phyloP scores from a whole-genome alignment of 495 filamentous ascomycete genomes.

The Thozetella sp. region DNA sequence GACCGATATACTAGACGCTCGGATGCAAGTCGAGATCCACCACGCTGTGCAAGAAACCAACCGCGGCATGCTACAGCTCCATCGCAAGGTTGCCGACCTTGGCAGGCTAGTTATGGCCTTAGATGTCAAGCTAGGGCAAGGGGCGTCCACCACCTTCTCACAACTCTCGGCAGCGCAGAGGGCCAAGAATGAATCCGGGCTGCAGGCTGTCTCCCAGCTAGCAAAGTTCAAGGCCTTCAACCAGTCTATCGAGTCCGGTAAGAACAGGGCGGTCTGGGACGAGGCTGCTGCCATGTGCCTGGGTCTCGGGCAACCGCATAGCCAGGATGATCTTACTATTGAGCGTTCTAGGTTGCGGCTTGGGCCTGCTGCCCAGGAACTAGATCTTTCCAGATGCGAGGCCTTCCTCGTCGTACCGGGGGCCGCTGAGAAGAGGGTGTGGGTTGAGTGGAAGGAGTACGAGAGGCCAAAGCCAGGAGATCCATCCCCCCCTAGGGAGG shows the following conservation, averaged over 20 bases:
- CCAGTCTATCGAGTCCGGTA: slow-evolving; percentile 36
- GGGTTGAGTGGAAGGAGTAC: slow-evolving; percentile 51
- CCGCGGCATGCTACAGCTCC: slow-evolving; percentile 41
- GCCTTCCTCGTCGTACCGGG: slow-evolving; percentile 25
- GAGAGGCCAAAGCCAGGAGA: slow-evolving; percentile 31
- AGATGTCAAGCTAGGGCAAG: slow-evolving; percentile 28
- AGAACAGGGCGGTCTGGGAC: slow-evolving; percentile 21
- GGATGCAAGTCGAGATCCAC: slow-evolving; percentile 43
- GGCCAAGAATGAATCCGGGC: slow-evolving; percentile 28
- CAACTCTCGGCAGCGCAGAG: slow-evolving; percentile 27
- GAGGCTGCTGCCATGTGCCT: slow-evolving; percentile 28
- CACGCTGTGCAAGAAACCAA: slow-evolving; percentile 47
- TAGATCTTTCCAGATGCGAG: slow-evolving; percentile 32
- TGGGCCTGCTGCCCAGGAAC: slow-evolving; percentile 22
- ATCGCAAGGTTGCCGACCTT: slow-evolving; percentile 39
- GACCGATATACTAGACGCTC: slow-evolving; percentile 42
- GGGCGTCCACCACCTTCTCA: slow-evolving; percentile 11
- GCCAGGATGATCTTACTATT: slow-evolving; percentile 27
- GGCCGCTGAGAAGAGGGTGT: slow-evolving; percentile 29
- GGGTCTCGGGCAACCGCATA: slow-evolving; percentile 27
- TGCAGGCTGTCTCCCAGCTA: slow-evolving; percentile 36
- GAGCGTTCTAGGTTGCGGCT: slow-evolving; percentile 29
- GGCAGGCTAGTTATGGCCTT: slow-evolving; percentile 40
- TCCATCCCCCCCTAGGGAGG: slow-evolving; percentile 26
- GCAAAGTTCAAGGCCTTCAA: slow-evolving; percentile 52